Percentiles rank a stretch among this genome's conserved stretches.
phyloP scores from a whole-genome alignment of 2,329 filamentous ascomycete genomes.

The Pseudogymnoascus sp. region DNA sequence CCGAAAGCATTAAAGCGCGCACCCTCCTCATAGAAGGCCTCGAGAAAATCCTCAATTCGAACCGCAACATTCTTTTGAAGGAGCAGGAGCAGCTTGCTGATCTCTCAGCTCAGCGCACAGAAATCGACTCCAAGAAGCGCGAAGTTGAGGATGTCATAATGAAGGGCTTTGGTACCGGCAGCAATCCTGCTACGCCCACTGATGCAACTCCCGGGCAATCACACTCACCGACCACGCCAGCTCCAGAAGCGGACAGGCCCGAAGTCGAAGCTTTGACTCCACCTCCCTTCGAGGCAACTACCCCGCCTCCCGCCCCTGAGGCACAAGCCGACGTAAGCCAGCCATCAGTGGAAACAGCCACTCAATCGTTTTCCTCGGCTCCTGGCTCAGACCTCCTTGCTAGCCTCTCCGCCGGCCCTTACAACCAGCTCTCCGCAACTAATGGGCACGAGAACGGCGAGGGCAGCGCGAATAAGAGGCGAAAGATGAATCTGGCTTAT shows the following conservation, averaged over 20 bases:
- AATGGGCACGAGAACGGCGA: constrained; percentile 12
- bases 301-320: constrained; percentile 28
- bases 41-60: constrained; percentile 72
- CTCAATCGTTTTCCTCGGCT: constrained; percentile 14
- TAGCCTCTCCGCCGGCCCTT: constrained; percentile 31
- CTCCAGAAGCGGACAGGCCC: constrained; percentile 62
- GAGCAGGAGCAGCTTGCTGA: constrained; percentile 64
- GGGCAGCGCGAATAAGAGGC: constrained; percentile 39
- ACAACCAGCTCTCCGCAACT: constrained; percentile 23
- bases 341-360: constrained; percentile 17
- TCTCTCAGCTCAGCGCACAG: constrained; percentile 58
- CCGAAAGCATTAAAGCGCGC: constrained; percentile 82
- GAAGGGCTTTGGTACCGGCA: constrained; percentile 64
- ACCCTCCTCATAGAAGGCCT: constrained; percentile 70
- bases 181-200: constrained; percentile 43
- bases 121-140: constrained; percentile 75
- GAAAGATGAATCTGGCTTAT: constrained; percentile 41
- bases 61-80: constrained; percentile 59
- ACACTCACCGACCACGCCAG: constrained; percentile 36
- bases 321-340: constrained; percentile 24
- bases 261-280: constrained; percentile 83
- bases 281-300: constrained; percentile 55
- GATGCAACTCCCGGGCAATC: constrained; percentile 34
- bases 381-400: constrained; percentile 33
- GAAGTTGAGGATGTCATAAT: constrained; percentile 91